Evolutionary conservation across 164 flowering plant species (phyloP).

Genomic region (Malania oleifera): DNA sequence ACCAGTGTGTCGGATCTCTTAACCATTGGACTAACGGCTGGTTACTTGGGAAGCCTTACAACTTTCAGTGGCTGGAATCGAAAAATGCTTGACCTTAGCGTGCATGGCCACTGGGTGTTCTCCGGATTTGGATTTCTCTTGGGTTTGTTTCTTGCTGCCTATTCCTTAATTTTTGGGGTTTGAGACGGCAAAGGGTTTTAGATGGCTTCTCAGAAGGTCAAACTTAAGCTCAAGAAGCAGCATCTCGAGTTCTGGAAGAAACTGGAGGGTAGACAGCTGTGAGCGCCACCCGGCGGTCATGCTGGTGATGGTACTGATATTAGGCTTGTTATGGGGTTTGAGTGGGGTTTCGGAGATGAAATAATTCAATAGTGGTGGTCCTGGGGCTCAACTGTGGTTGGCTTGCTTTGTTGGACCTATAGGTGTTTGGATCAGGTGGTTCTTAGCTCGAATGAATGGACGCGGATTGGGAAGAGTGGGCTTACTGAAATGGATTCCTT

Average conservation of each 20-base stretch:
- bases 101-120: slow-evolving; percentile 58
- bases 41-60: slow-evolving; percentile 93
- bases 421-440: slow-evolving; percentile 95
- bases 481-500: slow-evolving; percentile 70
- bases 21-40: slow-evolving; percentile 81
- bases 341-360: slow-evolving; percentile 36
- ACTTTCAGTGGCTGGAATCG: slow-evolving; percentile 99
- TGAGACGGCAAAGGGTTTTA: slow-evolving; percentile 68
- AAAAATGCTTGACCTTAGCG: slow-evolving; percentile 83
- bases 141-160: slow-evolving; percentile 67
- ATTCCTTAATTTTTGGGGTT: slow-evolving; percentile 63
- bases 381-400: slow-evolving; percentile 61
- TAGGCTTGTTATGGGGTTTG: slow-evolving; percentile 45
- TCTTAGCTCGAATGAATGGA: slow-evolving; percentile 76
- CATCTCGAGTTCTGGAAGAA: slow-evolving; percentile 1
- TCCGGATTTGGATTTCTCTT: slow-evolving; percentile 49
- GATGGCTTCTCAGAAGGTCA: slow-evolving; percentile 31
- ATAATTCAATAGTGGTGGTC: slow-evolving; percentile 33
- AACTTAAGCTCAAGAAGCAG: slow-evolving; percentile 8
- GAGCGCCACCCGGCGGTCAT: slow-evolving; percentile 32
- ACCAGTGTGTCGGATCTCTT: slow-evolving; percentile 50
- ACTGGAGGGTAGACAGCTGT: slow-evolving; percentile 30
- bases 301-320: slow-evolving; percentile 28
- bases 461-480: slow-evolving; percentile 59
- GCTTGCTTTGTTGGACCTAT: slow-evolving; percentile 78